Evolutionary conservation across 2,329 filamentous ascomycete genomes (phyloP).

Genomic region (Penicillium expansum): DNA sequence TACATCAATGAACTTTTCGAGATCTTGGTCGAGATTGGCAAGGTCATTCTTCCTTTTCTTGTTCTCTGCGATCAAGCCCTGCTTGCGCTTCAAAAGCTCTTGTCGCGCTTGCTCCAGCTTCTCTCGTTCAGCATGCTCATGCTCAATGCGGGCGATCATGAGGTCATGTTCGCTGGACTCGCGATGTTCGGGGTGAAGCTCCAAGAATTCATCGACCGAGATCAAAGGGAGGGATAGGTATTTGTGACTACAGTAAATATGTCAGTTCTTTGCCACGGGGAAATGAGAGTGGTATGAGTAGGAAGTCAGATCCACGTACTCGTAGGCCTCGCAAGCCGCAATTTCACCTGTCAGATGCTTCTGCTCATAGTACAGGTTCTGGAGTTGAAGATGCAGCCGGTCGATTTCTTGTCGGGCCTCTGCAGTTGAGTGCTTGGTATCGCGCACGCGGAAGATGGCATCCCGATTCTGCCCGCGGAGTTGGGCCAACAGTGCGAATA

Average conservation of each 20-base stretch:
- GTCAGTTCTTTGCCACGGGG: slow-evolving; percentile 7
- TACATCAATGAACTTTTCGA: slow-evolving; percentile 92
- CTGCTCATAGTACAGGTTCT: slow-evolving; percentile 97
- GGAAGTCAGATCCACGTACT: slow-evolving; percentile 58
- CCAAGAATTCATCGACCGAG: slow-evolving; percentile 76
- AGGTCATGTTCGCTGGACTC: slow-evolving; percentile 72
- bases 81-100: slow-evolving; percentile 70
- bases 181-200: slow-evolving; percentile 70
- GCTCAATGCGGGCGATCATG: slow-evolving; percentile 86
- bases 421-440: slow-evolving; percentile 81
- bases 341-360: slow-evolving; percentile 88
- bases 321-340: slow-evolving; percentile 81
- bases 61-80: slow-evolving; percentile 70
- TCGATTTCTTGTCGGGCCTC: slow-evolving; percentile 90
- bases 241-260: slow-evolving; percentile 56
- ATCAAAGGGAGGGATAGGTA: slow-evolving; percentile 84
- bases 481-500: slow-evolving; percentile 75
- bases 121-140: slow-evolving; percentile 82
- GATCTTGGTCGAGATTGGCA: slow-evolving; percentile 82
- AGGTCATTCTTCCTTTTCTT: slow-evolving; percentile 92
- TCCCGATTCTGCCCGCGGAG: slow-evolving; percentile 79
- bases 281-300: background rate
- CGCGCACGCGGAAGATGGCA: slow-evolving; percentile 74
- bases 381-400: slow-evolving; percentile 82
- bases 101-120: slow-evolving; percentile 80